Evolutionary conservation across 805 yeast genomes (phyloP).

Genomic region (Candida arabinofermentans): DNA sequence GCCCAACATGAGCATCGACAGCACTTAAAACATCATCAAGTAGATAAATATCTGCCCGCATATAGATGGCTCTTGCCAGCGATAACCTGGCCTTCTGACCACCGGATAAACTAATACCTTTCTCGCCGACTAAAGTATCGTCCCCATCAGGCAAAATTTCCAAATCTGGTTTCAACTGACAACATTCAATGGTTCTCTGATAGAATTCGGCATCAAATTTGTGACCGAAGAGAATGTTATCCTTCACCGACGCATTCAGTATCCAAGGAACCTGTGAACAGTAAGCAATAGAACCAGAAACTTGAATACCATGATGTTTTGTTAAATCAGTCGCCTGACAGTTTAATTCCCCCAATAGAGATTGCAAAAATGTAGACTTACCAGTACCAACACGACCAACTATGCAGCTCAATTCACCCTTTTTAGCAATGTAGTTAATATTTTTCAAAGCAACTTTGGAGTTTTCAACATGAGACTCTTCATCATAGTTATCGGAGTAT

Average conservation of each 20-base stretch:
- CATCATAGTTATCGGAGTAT: conserved; percentile 31
- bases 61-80: conserved; percentile 92
- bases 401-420: conserved; percentile 53
- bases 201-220: conserved; percentile 79
- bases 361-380: conserved; percentile 53
- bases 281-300: conserved; percentile 49
- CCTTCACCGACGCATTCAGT: conserved; percentile 89
- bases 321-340: conserved; percentile 30
- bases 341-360: conserved; percentile 53
- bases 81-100: conserved; percentile 97
- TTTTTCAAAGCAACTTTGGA: conserved; percentile 43
- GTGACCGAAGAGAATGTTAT: conserved; percentile 88
- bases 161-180: conserved; percentile 81
- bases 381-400: conserved; percentile 71
- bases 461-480: conserved; percentile 34
- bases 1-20: conserved; percentile 96
- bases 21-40: conserved; percentile 94
- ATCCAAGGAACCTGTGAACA: conserved; percentile 89
- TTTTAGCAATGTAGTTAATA: conserved; percentile 46
- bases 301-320: conserved; percentile 19
- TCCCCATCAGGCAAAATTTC: conserved; percentile 85
- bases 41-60: conserved; percentile 87
- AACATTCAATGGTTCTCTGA: conserved; percentile 74
- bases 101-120: conserved; percentile 93
- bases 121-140: conserved; percentile 90